Percentiles rank a stretch among this genome's conserved stretches.
phyloP scores from a whole-genome alignment of 306 rosid species.

The Trifolium subterraneum region DNA sequence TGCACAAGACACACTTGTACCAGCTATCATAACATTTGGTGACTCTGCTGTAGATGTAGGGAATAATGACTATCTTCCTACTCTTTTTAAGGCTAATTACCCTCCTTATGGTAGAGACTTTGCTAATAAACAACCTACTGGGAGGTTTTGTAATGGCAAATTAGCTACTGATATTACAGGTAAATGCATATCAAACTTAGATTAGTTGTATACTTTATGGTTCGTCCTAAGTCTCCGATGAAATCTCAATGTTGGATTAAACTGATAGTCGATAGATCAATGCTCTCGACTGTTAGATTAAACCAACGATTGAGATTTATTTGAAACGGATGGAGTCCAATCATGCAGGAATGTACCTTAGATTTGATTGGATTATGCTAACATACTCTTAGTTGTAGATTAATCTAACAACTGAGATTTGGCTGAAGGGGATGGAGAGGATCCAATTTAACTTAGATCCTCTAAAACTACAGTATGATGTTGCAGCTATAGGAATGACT shows the following conservation, averaged over 20 bases:
- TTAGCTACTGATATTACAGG: slow-evolving; percentile 95
- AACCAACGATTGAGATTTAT: neutral
- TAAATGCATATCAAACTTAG: slow-evolving; percentile 29
- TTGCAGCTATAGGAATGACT: neutral
- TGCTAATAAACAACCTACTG: slow-evolving; percentile 79
- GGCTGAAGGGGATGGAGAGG: neutral
- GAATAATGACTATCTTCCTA: slow-evolving; percentile 78
- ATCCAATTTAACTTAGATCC: neutral
- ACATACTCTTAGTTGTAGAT: neutral
- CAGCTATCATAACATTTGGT: slow-evolving; percentile 86
- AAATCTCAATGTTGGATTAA: slow-evolving; percentile 1
- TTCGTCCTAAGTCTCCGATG: neutral
- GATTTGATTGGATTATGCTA: neutral
- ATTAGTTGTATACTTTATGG: neutral
- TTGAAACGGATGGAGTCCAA: neutral
- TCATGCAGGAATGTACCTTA: neutral
- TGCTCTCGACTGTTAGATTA: neutral
- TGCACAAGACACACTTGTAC: slow-evolving; percentile 86
- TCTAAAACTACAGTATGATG: neutral
- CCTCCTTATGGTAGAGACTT: slow-evolving; percentile 99
- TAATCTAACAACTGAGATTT: neutral
- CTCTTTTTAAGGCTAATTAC: slow-evolving; percentile 81
- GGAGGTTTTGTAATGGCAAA: slow-evolving; percentile 95
- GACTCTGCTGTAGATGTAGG: slow-evolving; percentile 95
- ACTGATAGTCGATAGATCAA: neutral